These are phyloP conservation scores for Piedraia hortae DNA, from an alignment of 2,329 filamentous ascomycete species.

Conservation along the genomic window DNA sequence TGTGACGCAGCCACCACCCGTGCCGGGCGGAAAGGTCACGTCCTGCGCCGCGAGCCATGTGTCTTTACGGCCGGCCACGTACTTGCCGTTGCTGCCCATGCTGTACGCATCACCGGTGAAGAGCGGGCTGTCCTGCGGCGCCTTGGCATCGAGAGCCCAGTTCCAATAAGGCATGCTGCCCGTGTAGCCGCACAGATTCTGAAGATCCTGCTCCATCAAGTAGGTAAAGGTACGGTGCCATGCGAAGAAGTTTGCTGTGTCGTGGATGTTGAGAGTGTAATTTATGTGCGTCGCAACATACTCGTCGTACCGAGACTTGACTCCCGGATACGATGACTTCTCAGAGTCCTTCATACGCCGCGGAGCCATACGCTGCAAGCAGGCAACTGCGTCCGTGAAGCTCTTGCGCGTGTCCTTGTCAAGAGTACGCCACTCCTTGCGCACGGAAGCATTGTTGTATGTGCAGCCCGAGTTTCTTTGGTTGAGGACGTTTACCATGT, in stretches of 20 bases:
- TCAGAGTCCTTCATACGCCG: slow-evolving; percentile 6
- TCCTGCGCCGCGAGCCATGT: slow-evolving; percentile 3
- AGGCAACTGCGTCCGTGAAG: slow-evolving; percentile 11
- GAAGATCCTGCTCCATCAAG: slow-evolving; percentile 16
- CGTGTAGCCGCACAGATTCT: slow-evolving; percentile 17
- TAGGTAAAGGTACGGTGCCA: slow-evolving; percentile 19
- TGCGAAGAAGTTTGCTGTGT: slow-evolving; percentile 12
- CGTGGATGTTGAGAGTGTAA: slow-evolving; percentile 7
- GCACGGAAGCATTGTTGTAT: slow-evolving; percentile 5
- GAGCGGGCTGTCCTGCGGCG: slow-evolving; percentile 17
- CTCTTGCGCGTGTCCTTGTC: slow-evolving; percentile 6
- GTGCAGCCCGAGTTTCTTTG: slow-evolving; percentile 2
- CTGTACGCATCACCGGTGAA: slow-evolving; percentile 24
- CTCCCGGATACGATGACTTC: slow-evolving; percentile 6
- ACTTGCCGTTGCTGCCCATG: background rate
- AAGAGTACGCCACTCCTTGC: slow-evolving; percentile 17
- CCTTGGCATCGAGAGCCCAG: slow-evolving; percentile 9
- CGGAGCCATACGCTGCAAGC: slow-evolving; percentile 8
- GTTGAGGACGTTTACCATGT: slow-evolving; percentile 8
- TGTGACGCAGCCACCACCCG: slow-evolving; percentile 27
- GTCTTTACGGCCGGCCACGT: too few species aligned
- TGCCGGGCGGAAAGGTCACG: slow-evolving; percentile 20
- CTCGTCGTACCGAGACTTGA: slow-evolving; percentile 9
- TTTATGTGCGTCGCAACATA: slow-evolving; percentile 9
- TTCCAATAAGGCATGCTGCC: slow-evolving; percentile 23